Percentiles rank a stretch among this genome's conserved stretches.
These are phyloP conservation scores for Boletellus deceptivus DNA, from an alignment of 1,284 basidiomycete genomes.

Conservation along the genomic window DNA sequence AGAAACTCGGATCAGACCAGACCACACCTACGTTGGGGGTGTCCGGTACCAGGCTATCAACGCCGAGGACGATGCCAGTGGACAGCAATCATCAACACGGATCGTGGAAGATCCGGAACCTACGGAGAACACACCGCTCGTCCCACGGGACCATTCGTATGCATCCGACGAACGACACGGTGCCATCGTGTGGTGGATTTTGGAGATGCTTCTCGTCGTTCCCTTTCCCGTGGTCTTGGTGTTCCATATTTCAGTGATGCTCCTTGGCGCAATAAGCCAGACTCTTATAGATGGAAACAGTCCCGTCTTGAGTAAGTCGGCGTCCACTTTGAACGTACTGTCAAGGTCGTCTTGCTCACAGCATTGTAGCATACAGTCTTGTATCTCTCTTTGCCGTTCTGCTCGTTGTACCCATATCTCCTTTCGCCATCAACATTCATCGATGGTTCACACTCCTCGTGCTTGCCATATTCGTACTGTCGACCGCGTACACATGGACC, in stretches of 20 bases:
- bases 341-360: constrained; percentile 2
- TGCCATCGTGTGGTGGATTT: constrained; percentile 58
- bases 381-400: constrained; percentile 48
- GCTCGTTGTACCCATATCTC: constrained; percentile 57
- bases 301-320: constrained; percentile 45
- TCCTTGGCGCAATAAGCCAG: constrained; percentile 54
- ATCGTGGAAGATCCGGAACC: constrained; percentile 35
- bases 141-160: constrained; percentile 33
- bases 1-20: constrained; percentile 6
- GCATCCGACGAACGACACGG: constrained; percentile 34
- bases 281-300: constrained; percentile 65
- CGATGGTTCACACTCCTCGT: constrained; percentile 43
- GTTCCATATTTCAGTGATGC: constrained; percentile 51
- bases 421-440: constrained; percentile 59
- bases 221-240: constrained; percentile 57
- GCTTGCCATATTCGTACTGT: constrained; percentile 43
- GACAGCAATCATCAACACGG: constrained; percentile 16
- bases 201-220: constrained; percentile 56
- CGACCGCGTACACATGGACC: constrained; percentile 45
- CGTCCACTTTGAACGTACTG: not conserved
- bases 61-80: constrained; percentile 15
- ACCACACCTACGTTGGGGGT: constrained; percentile 11
- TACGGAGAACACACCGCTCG: constrained; percentile 52
- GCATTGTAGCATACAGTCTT: constrained; percentile 48
- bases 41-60: constrained; percentile 29